These are phyloP conservation scores for Plasmopara halstedii DNA, from an alignment of 352 stramenopile species.

Conservation along the genomic window DNA sequence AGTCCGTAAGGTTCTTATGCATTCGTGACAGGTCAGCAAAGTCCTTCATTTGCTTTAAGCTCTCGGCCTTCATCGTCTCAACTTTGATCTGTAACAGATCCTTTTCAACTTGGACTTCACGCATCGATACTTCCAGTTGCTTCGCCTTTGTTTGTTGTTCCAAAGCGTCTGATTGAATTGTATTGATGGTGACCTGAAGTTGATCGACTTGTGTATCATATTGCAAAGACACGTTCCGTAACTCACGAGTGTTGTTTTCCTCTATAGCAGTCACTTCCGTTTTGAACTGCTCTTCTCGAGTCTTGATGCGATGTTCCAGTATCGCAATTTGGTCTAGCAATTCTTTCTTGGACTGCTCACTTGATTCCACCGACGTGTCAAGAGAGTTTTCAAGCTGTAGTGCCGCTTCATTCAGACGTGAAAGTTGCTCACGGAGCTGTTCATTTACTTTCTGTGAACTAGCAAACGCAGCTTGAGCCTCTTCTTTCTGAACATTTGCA, in stretches of 20 bases:
- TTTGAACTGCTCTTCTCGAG: conserved; percentile 16
- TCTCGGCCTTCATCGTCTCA: conserved; percentile 26
- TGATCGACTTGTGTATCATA: conserved; percentile 23
- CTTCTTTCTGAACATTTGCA: conserved; percentile 10
- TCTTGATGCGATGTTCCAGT: conserved; percentile 26
- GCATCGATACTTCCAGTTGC: conserved; percentile 10
- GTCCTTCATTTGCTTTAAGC: conserved; percentile 42
- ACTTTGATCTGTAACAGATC: conserved; percentile 21
- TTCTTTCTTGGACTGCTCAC: conserved; percentile 19
- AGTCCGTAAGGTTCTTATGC: conserved; percentile 54
- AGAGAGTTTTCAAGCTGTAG: conserved; percentile 19
- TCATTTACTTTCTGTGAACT: conserved; percentile 12
- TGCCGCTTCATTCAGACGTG: conserved; percentile 14
- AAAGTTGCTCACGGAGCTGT: conserved; percentile 16
- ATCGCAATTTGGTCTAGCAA: conserved; percentile 21
- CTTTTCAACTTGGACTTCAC: conserved; percentile 18
- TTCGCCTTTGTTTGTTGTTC: conserved; percentile 11
- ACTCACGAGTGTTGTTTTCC: conserved; percentile 15
- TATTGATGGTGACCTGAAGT: conserved; percentile 18
- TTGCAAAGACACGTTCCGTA: conserved; percentile 20
- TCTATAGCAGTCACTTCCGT: conserved; percentile 15
- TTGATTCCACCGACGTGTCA: conserved; percentile 27
- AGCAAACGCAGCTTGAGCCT: conserved; percentile 3
- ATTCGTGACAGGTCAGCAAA: conserved; percentile 57
- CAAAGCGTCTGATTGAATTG: conserved; percentile 2